These are phyloP conservation scores for Venturia carpophila DNA, from an alignment of 2,329 filamentous ascomycete genomes.

Conservation along the genomic window DNA sequence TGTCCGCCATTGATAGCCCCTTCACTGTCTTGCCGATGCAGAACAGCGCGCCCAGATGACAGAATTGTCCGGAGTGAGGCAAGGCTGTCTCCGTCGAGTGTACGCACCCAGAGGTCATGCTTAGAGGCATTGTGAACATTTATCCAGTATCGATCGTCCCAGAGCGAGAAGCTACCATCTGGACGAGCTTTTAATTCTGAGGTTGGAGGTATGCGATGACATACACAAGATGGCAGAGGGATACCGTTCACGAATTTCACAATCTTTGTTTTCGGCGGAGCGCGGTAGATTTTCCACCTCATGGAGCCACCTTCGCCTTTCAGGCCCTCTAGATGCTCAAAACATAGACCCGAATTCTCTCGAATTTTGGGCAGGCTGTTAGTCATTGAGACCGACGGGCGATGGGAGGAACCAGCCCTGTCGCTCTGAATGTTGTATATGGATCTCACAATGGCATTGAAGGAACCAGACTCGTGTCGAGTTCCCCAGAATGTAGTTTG, in stretches of 20 bases:
- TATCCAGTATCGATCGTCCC: constrained; percentile 52
- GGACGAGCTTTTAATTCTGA: constrained; percentile 18
- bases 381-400: not conserved
- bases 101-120: constrained; percentile 34
- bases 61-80: constrained; percentile 20
- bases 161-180: constrained; percentile 36
- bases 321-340: not conserved
- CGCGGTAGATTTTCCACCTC: constrained; percentile 8
- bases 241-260: not conserved
- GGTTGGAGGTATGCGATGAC: not conserved
- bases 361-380: not conserved
- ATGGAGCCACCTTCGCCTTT: not conserved
- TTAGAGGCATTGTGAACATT: constrained; percentile 33
- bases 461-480: not conserved
- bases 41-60: constrained; percentile 21
- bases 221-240: not conserved
- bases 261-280: not conserved
- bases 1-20: not conserved
- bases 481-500: not conserved
- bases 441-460: not conserved
- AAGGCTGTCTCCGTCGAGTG: constrained; percentile 30
- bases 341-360: not conserved
- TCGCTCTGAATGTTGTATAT: not conserved
- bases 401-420: not conserved
- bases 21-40: constrained; percentile 12